Evolutionary conservation across 768 basidiomycete species (phyloP).

Genomic region (Trichaptum fuscoviolaceum): DNA sequence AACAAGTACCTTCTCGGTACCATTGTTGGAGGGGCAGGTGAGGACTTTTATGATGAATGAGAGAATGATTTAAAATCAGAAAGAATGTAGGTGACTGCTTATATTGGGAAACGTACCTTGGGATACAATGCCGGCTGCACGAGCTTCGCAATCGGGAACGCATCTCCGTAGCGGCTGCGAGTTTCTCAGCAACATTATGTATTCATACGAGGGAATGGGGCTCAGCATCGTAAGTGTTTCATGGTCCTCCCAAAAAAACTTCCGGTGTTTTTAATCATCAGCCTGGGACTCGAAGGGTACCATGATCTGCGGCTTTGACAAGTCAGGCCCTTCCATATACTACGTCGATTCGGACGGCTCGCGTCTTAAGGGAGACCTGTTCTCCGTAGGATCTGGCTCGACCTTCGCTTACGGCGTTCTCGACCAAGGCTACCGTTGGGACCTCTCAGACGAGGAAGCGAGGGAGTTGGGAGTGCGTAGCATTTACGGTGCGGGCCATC

Average conservation of each 20-base stretch:
- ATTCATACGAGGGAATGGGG: slow-evolving; percentile 98
- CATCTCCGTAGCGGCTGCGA: slow-evolving; percentile 98
- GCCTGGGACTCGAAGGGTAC: slow-evolving; percentile 61
- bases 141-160: slow-evolving; percentile 94
- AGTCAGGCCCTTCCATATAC: slow-evolving; percentile 95
- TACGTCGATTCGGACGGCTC: slow-evolving; percentile 98
- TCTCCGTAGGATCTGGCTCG: slow-evolving; percentile 97
- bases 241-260: slow-evolving; percentile 8
- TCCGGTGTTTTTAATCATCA: slow-evolving; percentile 4
- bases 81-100: slow-evolving; percentile 76
- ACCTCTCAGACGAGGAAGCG: slow-evolving; percentile 87
- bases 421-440: slow-evolving; percentile 94
- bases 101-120: slow-evolving; percentile 98
- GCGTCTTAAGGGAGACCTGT: slow-evolving; percentile 90
- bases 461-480: slow-evolving; percentile 89
- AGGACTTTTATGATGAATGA: slow-evolving; percentile 20
- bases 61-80: slow-evolving; percentile 8
- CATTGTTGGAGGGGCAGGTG: slow-evolving; percentile 98
- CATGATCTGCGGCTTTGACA: slow-evolving; percentile 99
- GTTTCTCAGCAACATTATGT: slow-evolving; percentile 83
- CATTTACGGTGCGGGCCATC: slow-evolving; percentile 95
- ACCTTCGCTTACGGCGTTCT: slow-evolving; percentile 98
- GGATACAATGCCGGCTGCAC: slow-evolving; percentile 94
- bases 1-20: slow-evolving; percentile 98
- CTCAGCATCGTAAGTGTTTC: slow-evolving; percentile 78